Percentiles rank a stretch among this genome's conserved stretches.
These are phyloP conservation scores for Pseudozyma sp. DNA, from an alignment of 1,284 basidiomycete species.

Conservation along the genomic window DNA sequence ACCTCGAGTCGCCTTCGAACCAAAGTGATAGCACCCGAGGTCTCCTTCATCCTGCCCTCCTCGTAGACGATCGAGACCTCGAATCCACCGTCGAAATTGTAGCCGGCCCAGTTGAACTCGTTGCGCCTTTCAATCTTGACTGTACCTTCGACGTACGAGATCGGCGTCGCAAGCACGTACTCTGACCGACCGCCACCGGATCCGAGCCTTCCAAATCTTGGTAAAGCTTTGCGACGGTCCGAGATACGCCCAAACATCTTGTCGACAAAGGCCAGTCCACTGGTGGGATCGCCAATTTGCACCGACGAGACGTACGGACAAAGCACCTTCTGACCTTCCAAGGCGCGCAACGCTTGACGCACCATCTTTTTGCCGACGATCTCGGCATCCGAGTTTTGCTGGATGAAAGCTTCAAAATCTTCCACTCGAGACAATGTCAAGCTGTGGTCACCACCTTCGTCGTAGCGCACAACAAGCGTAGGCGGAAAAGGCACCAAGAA, in stretches of 20 bases:
- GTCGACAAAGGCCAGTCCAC: conserved; percentile 24
- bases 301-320: conserved; percentile 77
- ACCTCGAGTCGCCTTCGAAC: conserved; percentile 71
- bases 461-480: conserved; percentile 76
- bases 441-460: conserved; percentile 71
- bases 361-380: conserved; percentile 75
- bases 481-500: conserved; percentile 83
- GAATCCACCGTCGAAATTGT: conserved; percentile 74
- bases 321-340: conserved; percentile 76
- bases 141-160: conserved; percentile 72
- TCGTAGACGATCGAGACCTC: conserved; percentile 75
- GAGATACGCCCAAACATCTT: conserved; percentile 37
- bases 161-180: conserved; percentile 71
- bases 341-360: conserved; percentile 76
- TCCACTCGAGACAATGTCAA: conserved; percentile 72
- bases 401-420: conserved; percentile 76
- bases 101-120: conserved; percentile 74
- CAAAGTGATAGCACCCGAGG: conserved; percentile 46
- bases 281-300: conserved; percentile 70
- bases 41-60: conserved; percentile 60
- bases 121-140: conserved; percentile 76
- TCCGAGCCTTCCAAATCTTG: conserved; percentile 26
- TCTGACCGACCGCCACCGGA: conserved; percentile 70
- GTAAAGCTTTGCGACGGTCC: conserved; percentile 10
- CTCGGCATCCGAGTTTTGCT: conserved; percentile 75